phyloP scores from a whole-genome alignment of 345 rosid species.

The Eucalyptus fibrosa region DNA sequence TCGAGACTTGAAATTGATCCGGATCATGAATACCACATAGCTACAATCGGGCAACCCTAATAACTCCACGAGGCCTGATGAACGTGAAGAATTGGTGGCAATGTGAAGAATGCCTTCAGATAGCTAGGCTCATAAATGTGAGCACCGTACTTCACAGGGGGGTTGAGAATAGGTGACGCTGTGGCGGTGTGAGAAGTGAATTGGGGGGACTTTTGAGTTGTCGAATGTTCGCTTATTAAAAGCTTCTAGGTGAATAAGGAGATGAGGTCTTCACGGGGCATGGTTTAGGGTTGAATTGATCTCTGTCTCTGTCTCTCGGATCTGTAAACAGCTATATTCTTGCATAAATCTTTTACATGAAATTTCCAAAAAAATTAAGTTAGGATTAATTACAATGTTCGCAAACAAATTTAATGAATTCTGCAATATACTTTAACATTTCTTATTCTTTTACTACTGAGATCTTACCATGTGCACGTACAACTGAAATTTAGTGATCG shows the following conservation, averaged over 20 bases:
- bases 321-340: neutral
- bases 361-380: neutral
- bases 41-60: neutral
- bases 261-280: neutral
- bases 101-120: neutral
- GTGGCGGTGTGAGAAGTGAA: neutral
- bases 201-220: neutral
- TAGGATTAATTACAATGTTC: neutral
- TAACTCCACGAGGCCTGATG: neutral
- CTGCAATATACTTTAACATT: neutral
- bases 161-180: neutral
- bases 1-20: neutral
- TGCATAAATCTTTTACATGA: neutral
- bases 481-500: neutral
- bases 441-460: neutral
- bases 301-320: neutral
- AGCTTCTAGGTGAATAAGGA: neutral
- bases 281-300: neutral
- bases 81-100: neutral
- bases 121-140: neutral
- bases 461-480: neutral
- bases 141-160: neutral
- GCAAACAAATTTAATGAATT: neutral
- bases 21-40: neutral
- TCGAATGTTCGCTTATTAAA: neutral